Evolutionary conservation across 164 flowering plant genomes (phyloP).

Genomic region (Berberis thunbergii): DNA sequence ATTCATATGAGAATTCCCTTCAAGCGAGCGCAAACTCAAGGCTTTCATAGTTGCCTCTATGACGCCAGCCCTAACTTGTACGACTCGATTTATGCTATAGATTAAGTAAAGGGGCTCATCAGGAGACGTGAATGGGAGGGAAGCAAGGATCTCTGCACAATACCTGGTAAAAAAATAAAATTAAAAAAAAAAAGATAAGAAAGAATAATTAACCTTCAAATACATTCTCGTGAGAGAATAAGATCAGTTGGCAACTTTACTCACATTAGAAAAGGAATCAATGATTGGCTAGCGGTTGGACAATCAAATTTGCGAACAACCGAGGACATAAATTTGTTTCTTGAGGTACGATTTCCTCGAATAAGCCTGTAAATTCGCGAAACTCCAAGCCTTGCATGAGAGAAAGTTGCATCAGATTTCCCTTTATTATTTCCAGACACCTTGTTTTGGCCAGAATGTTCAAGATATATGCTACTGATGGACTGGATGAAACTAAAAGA

Average conservation of each 20-base stretch:
- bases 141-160: slow-evolving; percentile 84
- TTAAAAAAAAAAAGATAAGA: neutral
- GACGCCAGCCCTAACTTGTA: slow-evolving; percentile 87
- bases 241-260: slow-evolving; percentile 15
- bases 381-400: slow-evolving; percentile 69
- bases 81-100: slow-evolving; percentile 71
- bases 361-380: slow-evolving; percentile 91
- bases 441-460: slow-evolving; percentile 33
- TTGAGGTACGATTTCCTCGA: slow-evolving; percentile 79
- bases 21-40: slow-evolving; percentile 29
- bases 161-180: slow-evolving; percentile 44
- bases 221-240: neutral
- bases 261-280: slow-evolving; percentile 72
- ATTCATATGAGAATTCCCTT: slow-evolving; percentile 19
- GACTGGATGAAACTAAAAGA: slow-evolving; percentile 77
- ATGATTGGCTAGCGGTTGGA: slow-evolving; percentile 40
- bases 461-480: slow-evolving; percentile 22
- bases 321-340: slow-evolving; percentile 94
- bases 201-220: neutral
- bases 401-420: slow-evolving; percentile 44
- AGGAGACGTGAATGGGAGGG: slow-evolving; percentile 71
- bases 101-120: slow-evolving; percentile 96
- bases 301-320: slow-evolving; percentile 83
- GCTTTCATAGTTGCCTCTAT: slow-evolving; percentile 83
- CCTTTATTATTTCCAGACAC: slow-evolving; percentile 41